These are phyloP conservation scores for Plenodomus tracheiphilus DNA, from an alignment of 2,329 filamentous ascomycete genomes.

Conservation along the genomic window DNA sequence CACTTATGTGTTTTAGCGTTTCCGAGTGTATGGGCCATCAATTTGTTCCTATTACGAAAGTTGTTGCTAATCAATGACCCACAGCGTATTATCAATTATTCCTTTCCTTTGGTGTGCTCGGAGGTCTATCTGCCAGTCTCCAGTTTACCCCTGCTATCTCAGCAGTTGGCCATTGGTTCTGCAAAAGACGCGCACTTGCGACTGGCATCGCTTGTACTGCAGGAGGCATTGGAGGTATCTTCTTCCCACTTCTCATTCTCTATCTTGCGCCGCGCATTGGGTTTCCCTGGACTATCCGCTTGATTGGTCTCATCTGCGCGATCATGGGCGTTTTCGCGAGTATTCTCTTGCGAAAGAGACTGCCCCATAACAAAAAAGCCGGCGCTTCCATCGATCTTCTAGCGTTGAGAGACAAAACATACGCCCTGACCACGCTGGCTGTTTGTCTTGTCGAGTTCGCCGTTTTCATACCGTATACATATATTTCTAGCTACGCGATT, in stretches of 20 bases:
- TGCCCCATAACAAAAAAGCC: constrained; percentile 45
- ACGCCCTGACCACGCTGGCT: constrained; percentile 24
- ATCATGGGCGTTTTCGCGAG: constrained; percentile 14
- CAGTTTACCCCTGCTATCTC: constrained; percentile 46
- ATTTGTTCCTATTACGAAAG: not conserved
- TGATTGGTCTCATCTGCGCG: constrained; percentile 64
- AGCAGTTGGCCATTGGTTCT: constrained; percentile 48
- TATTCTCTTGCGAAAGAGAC: constrained; percentile 53
- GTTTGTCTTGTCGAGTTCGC: constrained; percentile 58
- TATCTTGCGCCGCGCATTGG: constrained; percentile 59
- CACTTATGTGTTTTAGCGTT: constrained; percentile 37
- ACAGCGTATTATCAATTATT: constrained; percentile 50
- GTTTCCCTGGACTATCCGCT: constrained; percentile 64
- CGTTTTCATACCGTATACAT: constrained; percentile 64
- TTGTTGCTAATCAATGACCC: not conserved
- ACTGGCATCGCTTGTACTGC: constrained; percentile 49
- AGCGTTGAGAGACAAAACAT: constrained; percentile 24
- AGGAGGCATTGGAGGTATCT: constrained; percentile 49
- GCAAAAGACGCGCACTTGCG: constrained; percentile 43
- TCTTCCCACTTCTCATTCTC: constrained; percentile 59
- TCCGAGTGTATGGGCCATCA: constrained; percentile 4
- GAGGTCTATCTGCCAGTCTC: constrained; percentile 46
- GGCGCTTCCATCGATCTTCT: constrained; percentile 42
- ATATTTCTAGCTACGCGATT: constrained; percentile 53
- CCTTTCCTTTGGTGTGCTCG: constrained; percentile 49